Conservation (phyloP, 2,329 filamentous ascomycete species). For the Aspergillus niger region DNA sequence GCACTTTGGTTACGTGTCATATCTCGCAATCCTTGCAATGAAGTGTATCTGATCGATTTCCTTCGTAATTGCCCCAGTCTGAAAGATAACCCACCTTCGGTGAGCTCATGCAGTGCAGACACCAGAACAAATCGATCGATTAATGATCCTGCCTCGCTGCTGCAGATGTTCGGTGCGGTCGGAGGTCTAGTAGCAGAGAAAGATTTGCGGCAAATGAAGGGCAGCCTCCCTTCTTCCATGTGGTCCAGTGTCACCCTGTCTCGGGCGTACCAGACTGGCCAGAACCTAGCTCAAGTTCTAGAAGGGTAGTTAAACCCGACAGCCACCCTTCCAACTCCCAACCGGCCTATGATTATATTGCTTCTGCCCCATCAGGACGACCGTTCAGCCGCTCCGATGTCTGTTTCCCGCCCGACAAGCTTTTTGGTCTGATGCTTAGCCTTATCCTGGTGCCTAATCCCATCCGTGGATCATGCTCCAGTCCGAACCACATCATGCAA, state of each 20-base stretch:
- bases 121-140: too few relatives aligned
- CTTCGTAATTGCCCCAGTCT: too few relatives aligned
- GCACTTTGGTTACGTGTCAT: too few relatives aligned
- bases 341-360: neutral
- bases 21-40: too few relatives aligned
- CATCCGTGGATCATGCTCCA: neutral
- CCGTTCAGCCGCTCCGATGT: too few relatives aligned
- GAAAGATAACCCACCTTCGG: too few relatives aligned
- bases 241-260: neutral
- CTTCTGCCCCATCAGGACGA: neutral
- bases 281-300: neutral
- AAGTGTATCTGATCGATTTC: too few relatives aligned
- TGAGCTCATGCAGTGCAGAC: too few relatives aligned
- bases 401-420: neutral
- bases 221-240: neutral
- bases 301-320: neutral
- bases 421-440: constrained; percentile 1
- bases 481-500: neutral
- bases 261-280: neutral
- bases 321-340: neutral
- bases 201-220: too few relatives aligned
- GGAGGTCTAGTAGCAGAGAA: too few relatives aligned
- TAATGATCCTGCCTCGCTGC: too few relatives aligned
- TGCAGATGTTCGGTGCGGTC: too few relatives aligned
- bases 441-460: constrained; percentile 1